A percentile compares a stretch with the other conserved stretches of the same genome.
Evolutionary conservation across 176 grass and related monocot genomes (phyloP).

Genomic region (Thalia dealbata): DNA sequence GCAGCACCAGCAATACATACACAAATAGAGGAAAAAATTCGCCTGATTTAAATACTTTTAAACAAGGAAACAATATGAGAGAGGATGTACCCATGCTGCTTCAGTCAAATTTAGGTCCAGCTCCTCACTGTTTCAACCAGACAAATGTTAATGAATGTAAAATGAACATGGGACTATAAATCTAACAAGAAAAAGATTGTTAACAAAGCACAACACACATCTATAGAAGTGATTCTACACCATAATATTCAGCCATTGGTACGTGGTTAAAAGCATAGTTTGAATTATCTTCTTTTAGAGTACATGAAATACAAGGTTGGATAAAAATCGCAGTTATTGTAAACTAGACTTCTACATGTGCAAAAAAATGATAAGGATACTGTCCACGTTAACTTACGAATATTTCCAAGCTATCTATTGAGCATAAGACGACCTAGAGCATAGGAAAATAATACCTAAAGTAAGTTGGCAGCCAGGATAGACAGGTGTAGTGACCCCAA

Average conservation of each 20-base stretch:
- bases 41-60: not conserved
- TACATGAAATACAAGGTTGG: not conserved
- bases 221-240: not conserved
- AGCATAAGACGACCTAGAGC: not conserved
- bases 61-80: not conserved
- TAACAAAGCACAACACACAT: not conserved
- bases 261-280: not conserved
- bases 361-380: not conserved
- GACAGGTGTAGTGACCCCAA: slow-evolving; percentile 96
- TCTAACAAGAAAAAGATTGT: not conserved
- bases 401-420: not conserved
- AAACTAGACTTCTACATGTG: not conserved
- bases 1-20: not conserved
- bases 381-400: not conserved
- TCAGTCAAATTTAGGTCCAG: slow-evolving; percentile 90
- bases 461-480: slow-evolving; percentile 94
- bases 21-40: not conserved
- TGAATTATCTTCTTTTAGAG: not conserved
- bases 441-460: slow-evolving; percentile 43
- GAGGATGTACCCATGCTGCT: slow-evolving; percentile 71
- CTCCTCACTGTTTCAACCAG: slow-evolving; percentile 56
- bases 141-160: slow-evolving; percentile 2
- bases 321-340: not conserved
- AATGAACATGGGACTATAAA: not conserved
- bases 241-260: not conserved